Evolutionary conservation across 148 eudicot genomes (phyloP).

Genomic region (Chenopodium suecicum): DNA sequence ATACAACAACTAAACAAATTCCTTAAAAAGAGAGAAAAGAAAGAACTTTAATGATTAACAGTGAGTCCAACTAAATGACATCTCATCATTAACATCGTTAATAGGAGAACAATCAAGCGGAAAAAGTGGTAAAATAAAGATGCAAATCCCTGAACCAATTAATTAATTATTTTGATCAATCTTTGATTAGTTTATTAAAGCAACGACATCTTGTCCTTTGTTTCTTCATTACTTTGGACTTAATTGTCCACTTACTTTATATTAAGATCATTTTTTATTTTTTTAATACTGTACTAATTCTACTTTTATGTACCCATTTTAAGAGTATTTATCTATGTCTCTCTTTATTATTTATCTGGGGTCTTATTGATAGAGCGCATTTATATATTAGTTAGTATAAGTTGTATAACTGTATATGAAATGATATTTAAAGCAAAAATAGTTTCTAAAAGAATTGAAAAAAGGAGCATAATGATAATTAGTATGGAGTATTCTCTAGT

Average conservation of each 20-base stretch:
- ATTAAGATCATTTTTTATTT: not conserved
- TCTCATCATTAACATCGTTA: slow-evolving; percentile 18
- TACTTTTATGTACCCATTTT: not conserved
- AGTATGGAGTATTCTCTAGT: too few species aligned
- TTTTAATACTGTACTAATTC: not conserved
- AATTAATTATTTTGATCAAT: not conserved
- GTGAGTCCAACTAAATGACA: slow-evolving; percentile 16
- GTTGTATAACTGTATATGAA: too few species aligned
- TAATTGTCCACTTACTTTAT: slow-evolving; percentile 16
- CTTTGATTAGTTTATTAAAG: not conserved
- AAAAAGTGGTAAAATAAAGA: slow-evolving; percentile 14
- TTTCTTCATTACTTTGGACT: not conserved
- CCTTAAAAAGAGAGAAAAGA: not conserved
- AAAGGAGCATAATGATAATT: not conserved
- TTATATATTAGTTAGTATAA: too few species aligned
- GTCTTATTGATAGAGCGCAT: not conserved
- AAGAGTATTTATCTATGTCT: not conserved
- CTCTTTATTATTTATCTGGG: not conserved
- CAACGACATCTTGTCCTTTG: slow-evolving; percentile 5
- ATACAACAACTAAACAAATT: not conserved
- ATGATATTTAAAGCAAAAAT: too few species aligned
- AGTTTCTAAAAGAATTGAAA: not conserved
- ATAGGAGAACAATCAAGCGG: slow-evolving; percentile 3
- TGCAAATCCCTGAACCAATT: slow-evolving; percentile 1
- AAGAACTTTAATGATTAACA: slow-evolving; percentile 23